Evolutionary conservation across 106 monocot species (phyloP).

Genomic region (Chionographis japonica): DNA sequence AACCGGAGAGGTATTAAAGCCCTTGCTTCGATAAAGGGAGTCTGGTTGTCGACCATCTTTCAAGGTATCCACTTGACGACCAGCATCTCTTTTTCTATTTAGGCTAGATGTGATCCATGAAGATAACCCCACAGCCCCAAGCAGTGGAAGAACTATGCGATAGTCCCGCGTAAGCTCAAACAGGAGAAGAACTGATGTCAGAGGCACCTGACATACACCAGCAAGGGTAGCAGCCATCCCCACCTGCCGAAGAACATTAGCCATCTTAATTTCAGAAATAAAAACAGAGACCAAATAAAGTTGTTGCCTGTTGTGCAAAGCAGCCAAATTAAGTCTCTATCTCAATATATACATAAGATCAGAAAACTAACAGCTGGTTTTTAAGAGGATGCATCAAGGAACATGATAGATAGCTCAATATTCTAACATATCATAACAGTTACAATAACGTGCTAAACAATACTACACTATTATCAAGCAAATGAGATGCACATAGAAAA

Average conservation of each 20-base stretch:
- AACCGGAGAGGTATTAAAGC: constrained; percentile 4
- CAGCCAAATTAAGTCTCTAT: no score
- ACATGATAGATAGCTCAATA: no score
- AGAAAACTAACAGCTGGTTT: no score
- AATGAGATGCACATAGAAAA: no score
- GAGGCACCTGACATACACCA: constrained; percentile 88
- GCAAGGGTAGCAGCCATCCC: constrained; percentile 97
- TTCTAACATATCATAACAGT: no score
- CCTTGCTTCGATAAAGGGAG: constrained; percentile 4
- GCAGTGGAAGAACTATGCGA: constrained; percentile 85
- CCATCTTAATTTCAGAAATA: not conserved
- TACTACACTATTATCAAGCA: no score
- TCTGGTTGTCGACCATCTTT: constrained; percentile 12
- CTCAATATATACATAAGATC: no score
- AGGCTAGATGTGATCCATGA: constrained; percentile 74
- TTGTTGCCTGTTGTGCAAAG: no score
- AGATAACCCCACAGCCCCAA: constrained; percentile 91
- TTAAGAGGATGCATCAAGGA: no score
- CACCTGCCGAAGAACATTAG: constrained; percentile 43
- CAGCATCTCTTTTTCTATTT: constrained; percentile 24
- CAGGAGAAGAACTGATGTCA: constrained; percentile 88
- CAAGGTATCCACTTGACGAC: not conserved
- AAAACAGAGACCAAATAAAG: not conserved
- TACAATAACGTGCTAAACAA: no score
- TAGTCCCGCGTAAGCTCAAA: constrained; percentile 95